Evolutionary conservation across 2,329 filamentous ascomycete species (phyloP), one percentile per base, ranked within the genome.

Genomic region (Thielaviopsis euricoi): DNA sequence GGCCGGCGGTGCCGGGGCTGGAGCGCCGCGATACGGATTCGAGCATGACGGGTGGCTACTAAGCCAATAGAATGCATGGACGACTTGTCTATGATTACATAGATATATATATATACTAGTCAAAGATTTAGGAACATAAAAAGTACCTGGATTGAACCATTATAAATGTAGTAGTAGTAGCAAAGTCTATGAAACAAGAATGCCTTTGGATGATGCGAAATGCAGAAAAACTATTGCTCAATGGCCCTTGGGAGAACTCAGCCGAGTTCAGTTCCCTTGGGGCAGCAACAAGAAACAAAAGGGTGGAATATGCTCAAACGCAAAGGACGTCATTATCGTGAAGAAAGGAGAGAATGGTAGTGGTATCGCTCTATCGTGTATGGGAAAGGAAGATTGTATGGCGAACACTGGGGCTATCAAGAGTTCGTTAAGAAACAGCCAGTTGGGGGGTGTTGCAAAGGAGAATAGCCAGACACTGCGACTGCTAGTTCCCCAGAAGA

Each of bases 401-500:
- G 29, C 29, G 5, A 33, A 33, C 29, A 33, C 9, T 26, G 9
- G 29, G 29, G 29, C 29, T 33, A 33, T 33, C 12, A 33, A 6
- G 29, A 10, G 7, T 33, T 33, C 12, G 29, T 33, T 33, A 10
- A 33, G 29, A 33, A 33, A 33, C 29, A 33, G 29, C 12, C 29
- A 26, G 25, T 26, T 26, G 4, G 25, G 25, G 19, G 19, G 15
- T 33, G 21, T 17, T 13, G 19, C n/a, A 48, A 21, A 10, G n/a
- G n/a, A 48, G n/a, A 9, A 48, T 7, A 9, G 17, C 4, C 13
- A 43, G 13, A 48, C 26, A 37, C 1, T 7, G 26, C 19, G n/a
- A n/a, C n/a, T n/a, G 13, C 33, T 52, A 58, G 26, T 50, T 56
- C 25, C 59, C 59, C 23, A 76, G 68, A 37, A 78, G 66, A 46